Evolutionary conservation across 225 moss, liverwort and hornwort genomes (phyloP).

Genomic region (Pleurozium schreberi): DNA sequence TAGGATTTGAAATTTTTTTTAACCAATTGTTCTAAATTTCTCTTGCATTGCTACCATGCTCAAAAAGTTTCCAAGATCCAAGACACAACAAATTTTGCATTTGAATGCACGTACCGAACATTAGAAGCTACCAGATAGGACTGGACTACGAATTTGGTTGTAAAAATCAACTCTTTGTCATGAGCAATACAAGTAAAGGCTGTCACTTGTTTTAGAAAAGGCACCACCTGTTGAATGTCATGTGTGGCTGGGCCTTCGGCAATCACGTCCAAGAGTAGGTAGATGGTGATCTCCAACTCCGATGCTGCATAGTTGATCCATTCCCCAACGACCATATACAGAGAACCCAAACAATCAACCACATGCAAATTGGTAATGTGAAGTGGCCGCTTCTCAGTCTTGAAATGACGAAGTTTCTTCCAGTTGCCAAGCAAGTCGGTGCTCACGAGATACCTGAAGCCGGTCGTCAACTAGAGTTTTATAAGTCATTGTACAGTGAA

Average conservation of each 20-base stretch:
- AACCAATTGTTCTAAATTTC: background rate
- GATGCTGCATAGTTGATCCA: background rate
- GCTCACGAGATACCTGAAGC: background rate
- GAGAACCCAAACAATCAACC: background rate
- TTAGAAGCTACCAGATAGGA: background rate
- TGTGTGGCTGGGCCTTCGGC: too few relatives aligned
- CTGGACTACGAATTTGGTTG: background rate
- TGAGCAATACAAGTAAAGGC: background rate
- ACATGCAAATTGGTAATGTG: conserved; percentile 4
- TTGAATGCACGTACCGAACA: background rate
- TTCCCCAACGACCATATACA: background rate
- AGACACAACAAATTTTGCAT: background rate
- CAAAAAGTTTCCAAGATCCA: background rate
- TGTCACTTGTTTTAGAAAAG: background rate
- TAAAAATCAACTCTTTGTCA: background rate
- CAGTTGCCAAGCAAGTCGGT: background rate
- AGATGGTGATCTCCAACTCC: background rate
- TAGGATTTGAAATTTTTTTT: background rate
- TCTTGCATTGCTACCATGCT: background rate
- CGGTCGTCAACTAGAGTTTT: background rate
- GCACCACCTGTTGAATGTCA: background rate
- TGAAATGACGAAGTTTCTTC: background rate
- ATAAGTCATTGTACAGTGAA: background rate
- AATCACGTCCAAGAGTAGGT: background rate
- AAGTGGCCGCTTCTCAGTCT: background rate